Conservation (phyloP, 2,329 filamentous ascomycete species). For the Nannizziopsis barbatae region DNA sequence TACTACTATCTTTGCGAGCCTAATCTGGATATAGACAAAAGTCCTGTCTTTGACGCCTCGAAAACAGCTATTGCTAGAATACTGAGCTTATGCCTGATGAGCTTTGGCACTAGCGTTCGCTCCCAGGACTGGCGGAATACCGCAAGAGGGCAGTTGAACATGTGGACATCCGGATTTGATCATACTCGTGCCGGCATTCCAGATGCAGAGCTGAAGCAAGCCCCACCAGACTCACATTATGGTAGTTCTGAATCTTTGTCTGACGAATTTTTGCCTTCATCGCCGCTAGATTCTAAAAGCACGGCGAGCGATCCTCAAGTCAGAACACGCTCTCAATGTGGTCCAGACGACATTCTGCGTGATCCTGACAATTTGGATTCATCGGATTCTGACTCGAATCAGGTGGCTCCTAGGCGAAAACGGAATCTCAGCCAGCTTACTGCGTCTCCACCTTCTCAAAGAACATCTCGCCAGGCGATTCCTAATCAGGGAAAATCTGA, state of each 20-base stretch:
- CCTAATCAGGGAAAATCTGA: background rate
- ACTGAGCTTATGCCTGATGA: conserved; percentile 20
- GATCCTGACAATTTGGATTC: conserved; percentile 9
- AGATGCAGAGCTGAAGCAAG: conserved; percentile 15
- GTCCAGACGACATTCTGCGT: conserved; percentile 9
- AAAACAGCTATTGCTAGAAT: conserved; percentile 18
- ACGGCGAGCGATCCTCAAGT: conserved; percentile 13
- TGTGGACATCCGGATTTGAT: conserved; percentile 18
- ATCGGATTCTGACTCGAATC: conserved; percentile 16
- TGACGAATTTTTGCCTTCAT: conserved; percentile 15
- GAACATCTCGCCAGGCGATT: background rate
- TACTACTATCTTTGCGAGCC: conserved; percentile 24
- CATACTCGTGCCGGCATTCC: conserved; percentile 16
- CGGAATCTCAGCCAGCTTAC: conserved; percentile 18
- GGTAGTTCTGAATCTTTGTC: too few species aligned
- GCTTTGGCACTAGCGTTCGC: conserved; percentile 15
- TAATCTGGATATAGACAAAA: conserved; percentile 15
- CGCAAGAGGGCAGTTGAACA: conserved; percentile 11
- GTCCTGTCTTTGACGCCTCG: conserved; percentile 10
- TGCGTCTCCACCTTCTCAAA: conserved; percentile 12
- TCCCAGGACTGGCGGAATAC: conserved; percentile 19
- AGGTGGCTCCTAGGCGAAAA: conserved; percentile 15
- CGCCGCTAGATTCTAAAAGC: conserved; percentile 15
- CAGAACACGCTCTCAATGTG: conserved; percentile 18
- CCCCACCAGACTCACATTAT: conserved; percentile 16